phyloP scores from a whole-genome alignment of 345 rosid genomes.

The Gynandropsis gynandra region DNA sequence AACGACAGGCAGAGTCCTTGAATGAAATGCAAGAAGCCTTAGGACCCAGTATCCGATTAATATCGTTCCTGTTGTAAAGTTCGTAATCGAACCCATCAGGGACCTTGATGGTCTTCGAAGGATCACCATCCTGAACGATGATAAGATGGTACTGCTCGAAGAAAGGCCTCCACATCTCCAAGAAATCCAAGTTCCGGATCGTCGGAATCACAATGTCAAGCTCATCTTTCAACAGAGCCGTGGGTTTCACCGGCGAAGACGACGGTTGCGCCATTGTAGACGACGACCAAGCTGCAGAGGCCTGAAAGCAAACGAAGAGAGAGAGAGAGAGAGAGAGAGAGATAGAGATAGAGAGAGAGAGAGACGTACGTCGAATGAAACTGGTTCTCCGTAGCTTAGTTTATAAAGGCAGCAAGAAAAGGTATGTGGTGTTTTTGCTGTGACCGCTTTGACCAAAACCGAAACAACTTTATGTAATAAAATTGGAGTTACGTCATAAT shows the following conservation, averaged over 20 bases:
- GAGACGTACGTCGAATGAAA: background rate
- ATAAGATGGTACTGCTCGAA: constrained; percentile 48
- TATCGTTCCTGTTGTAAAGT: constrained; percentile 45
- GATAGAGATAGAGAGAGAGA: background rate
- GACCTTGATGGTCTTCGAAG: constrained; percentile 42
- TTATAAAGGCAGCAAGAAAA: constrained; percentile 12
- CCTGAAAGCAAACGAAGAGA: background rate
- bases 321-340: background rate
- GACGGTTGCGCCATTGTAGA: constrained; percentile 21
- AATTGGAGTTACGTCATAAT: too few relatives aligned
- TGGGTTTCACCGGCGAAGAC: constrained; percentile 26
- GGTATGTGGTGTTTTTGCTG: background rate
- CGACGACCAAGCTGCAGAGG: background rate
- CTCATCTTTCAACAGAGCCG: constrained; percentile 42
- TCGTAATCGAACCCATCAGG: constrained; percentile 50
- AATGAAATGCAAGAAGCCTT: constrained; percentile 55
- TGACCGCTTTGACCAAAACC: background rate
- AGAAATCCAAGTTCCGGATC: constrained; percentile 39
- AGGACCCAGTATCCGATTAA: constrained; percentile 45
- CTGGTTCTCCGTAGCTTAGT: constrained; percentile 10
- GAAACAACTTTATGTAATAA: background rate
- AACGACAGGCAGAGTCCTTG: constrained; percentile 49
- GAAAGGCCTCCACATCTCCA: constrained; percentile 52
- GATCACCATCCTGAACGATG: constrained; percentile 50
- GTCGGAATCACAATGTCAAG: constrained; percentile 49